Percentiles rank a stretch among this genome's conserved stretches.
Evolutionary conservation across 306 rosid species (phyloP).

Genomic region (Cotoneaster glaucophyllus): DNA sequence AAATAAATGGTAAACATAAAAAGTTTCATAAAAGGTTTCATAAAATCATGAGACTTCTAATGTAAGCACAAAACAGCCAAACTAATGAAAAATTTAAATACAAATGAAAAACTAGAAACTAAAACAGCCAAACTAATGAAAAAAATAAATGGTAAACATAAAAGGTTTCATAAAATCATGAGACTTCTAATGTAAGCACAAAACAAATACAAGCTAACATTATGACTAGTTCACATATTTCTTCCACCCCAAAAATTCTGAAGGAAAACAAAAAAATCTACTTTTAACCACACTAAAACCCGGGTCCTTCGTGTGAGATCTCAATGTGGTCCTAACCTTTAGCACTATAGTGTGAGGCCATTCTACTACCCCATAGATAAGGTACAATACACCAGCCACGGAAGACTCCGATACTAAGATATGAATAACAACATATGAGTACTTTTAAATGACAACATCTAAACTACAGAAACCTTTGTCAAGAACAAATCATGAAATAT

Average conservation of each 20-base stretch:
- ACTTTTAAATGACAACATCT: background rate
- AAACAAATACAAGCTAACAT: background rate
- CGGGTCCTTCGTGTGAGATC: background rate
- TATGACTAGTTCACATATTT: background rate
- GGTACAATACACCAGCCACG: background rate
- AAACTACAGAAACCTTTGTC: slow-evolving; percentile 62
- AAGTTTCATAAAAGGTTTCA: too few relatives aligned
- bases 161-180: background rate
- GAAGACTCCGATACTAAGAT: slow-evolving; percentile 6
- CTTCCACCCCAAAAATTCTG: background rate
- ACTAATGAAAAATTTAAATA: slow-evolving; percentile 3
- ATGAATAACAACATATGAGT: slow-evolving; percentile 4
- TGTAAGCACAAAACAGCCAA: too few relatives aligned
- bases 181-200: background rate
- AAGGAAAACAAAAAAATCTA: background rate
- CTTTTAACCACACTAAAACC: background rate
- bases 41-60: too few relatives aligned
- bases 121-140: background rate
- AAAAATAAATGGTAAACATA: background rate
- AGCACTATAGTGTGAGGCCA: background rate
- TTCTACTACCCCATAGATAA: background rate
- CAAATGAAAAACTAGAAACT: background rate
- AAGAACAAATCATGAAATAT: slow-evolving; percentile 82
- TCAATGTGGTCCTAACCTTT: background rate
- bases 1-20: too few relatives aligned